Percentiles rank a stretch among this genome's conserved stretches.
phyloP scores from a whole-genome alignment of 495 filamentous ascomycete genomes.

The Hypoxylon rickii region DNA sequence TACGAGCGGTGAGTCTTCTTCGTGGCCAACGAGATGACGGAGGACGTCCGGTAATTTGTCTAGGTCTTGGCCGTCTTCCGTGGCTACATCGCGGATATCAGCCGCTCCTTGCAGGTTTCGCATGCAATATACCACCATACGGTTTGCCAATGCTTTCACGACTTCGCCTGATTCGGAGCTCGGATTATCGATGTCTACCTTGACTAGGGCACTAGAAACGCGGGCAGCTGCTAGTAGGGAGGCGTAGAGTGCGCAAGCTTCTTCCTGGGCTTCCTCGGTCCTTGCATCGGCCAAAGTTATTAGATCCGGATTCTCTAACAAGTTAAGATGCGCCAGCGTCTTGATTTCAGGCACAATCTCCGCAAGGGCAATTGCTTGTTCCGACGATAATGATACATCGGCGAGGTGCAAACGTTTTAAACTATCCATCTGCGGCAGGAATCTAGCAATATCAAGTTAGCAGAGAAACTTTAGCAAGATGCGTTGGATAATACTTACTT shows the following conservation, averaged over 20 bases:
- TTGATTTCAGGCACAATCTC: slow-evolving; percentile 86
- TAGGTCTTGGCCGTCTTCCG: slow-evolving; percentile 40
- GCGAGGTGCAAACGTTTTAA: slow-evolving; percentile 86
- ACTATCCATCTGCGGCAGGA: slow-evolving; percentile 77
- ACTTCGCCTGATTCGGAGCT: slow-evolving; percentile 77
- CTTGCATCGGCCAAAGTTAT: slow-evolving; percentile 66
- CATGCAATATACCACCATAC: slow-evolving; percentile 91
- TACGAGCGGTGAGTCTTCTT: slow-evolving; percentile 60
- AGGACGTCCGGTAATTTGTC: slow-evolving; percentile 58
- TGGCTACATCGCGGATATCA: slow-evolving; percentile 34
- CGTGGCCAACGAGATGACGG: slow-evolving; percentile 62
- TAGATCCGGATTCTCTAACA: slow-evolving; percentile 81
- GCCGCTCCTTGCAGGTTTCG: slow-evolving; percentile 79
- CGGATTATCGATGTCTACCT: slow-evolving; percentile 90
- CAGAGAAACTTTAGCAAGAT: background rate
- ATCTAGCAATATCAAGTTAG: slow-evolving; percentile 48
- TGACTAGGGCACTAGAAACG: slow-evolving; percentile 80
- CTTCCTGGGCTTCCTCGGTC: slow-evolving; percentile 78
- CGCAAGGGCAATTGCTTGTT: slow-evolving; percentile 85
- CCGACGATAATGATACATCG: slow-evolving; percentile 82
- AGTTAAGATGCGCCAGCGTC: slow-evolving; percentile 83
- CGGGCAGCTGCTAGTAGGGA: slow-evolving; percentile 88
- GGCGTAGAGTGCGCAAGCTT: slow-evolving; percentile 91
- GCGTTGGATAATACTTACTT: slow-evolving; percentile 50
- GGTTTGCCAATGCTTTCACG: slow-evolving; percentile 88